Conservation (phyloP, 2,329 filamentous ascomycete genomes). For the Aspergillus pseudoviridinutans region DNA sequence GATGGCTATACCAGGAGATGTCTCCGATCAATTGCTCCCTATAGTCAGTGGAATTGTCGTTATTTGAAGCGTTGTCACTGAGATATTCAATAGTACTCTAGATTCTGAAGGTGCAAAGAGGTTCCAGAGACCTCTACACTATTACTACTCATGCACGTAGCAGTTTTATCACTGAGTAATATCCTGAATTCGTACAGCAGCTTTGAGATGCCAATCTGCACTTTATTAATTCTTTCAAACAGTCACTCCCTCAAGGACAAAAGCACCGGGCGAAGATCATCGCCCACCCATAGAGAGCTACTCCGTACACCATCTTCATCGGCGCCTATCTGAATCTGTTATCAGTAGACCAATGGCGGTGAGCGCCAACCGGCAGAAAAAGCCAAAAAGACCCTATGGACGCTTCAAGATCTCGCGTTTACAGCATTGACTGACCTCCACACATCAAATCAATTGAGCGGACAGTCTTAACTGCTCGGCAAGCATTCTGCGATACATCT, state of each 20-base stretch:
- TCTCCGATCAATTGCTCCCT: not conserved
- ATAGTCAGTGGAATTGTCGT: not conserved
- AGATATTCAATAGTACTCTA: not conserved
- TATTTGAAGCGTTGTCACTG: not conserved
- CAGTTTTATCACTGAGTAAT: not conserved
- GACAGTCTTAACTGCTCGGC: not conserved
- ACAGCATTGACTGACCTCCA: not conserved
- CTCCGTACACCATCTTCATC: not conserved
- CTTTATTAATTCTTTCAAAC: not conserved
- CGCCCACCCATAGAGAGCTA: too few relatives aligned
- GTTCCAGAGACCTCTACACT: not conserved
- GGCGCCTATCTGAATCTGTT: not conserved
- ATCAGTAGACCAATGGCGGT: slow-evolving; percentile 7
- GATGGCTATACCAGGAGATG: not conserved
- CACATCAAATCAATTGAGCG: not conserved
- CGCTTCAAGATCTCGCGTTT: not conserved
- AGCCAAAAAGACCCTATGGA: not conserved
- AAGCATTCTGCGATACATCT: not conserved
- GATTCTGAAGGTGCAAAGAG: not conserved
- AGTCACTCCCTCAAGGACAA: not conserved
- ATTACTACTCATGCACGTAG: not conserved
- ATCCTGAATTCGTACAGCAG: not conserved
- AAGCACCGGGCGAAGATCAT: not conserved
- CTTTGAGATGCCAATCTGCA: not conserved
- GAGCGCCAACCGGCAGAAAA: slow-evolving; percentile 12